Evolutionary conservation across 495 filamentous ascomycete genomes (phyloP).

Genomic region (Daldinia loculata): DNA sequence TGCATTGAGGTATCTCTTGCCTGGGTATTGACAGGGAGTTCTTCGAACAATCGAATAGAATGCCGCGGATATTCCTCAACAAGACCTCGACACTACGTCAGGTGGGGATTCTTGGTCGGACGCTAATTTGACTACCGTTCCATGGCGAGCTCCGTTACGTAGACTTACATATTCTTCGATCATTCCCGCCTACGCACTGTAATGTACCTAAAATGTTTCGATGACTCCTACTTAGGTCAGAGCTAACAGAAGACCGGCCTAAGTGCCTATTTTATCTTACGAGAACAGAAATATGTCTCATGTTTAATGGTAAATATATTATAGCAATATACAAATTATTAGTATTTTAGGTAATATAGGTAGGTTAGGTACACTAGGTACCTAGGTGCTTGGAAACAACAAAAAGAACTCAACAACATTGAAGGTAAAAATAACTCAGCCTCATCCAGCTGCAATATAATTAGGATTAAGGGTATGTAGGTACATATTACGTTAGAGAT

Average conservation of each 20-base stretch:
- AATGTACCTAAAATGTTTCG: not conserved
- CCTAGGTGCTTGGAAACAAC: not conserved
- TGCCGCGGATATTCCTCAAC: slow-evolving; percentile 9
- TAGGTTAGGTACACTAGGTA: too few relatives aligned
- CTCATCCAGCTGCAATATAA: slow-evolving; percentile 31
- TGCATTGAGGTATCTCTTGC: not conserved
- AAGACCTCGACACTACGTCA: slow-evolving; percentile 20
- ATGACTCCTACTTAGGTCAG: not conserved
- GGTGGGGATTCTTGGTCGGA: slow-evolving; percentile 15
- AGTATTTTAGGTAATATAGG: not conserved
- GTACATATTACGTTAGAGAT: not conserved
- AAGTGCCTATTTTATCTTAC: not conserved
- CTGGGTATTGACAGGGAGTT: not conserved
- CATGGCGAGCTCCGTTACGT: slow-evolving; percentile 10
- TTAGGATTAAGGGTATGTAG: not conserved
- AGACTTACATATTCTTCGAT: not conserved
- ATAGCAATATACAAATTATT: not conserved
- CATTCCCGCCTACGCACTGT: not conserved
- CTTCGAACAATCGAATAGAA: not conserved
- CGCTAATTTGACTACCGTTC: slow-evolving; percentile 21
- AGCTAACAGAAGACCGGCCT: not conserved
- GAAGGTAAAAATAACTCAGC: slow-evolving; percentile 37
- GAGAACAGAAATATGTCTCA: not conserved
- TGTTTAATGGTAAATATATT: not conserved
- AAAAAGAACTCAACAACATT: slow-evolving; percentile 14